Base-by-base conservation (phyloP, 169 alveolate species). In the Hepatocystis sp. region DNA sequence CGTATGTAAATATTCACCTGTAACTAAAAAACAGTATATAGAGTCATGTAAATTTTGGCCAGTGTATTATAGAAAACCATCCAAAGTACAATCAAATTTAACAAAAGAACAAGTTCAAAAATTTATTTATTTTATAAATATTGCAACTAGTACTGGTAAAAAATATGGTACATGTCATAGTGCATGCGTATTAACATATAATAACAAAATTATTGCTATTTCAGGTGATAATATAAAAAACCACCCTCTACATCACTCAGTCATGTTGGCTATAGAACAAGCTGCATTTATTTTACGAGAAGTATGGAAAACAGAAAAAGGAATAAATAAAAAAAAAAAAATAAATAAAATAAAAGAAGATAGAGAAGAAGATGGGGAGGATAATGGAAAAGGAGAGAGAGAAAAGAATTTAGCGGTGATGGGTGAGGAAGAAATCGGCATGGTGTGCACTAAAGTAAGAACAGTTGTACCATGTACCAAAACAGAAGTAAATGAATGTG, bases 1-100 rank as follows among this genome's bases (percentile, higher is more conserved):
- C 36, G 94, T 93, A 28, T 94, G 96, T 39, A 90, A 56, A 55
- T 61, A 92, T 56, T 84, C 95, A 34, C 97, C 97, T 4, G 47
- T 85, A 36, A 91, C 95, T 17, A 64, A 49, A 40, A 91, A 93
- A 32, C 94, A 91, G 53, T 93, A 66, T 68, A 28, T 44, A 2
- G 84, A 93, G 53, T 93, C 94, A 90, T 92, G 94, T 11, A 55
- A 23, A n/a, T 55, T 56, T 66, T 94, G 97, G 97, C 97, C 97
- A 8, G 66, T 93, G 53, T 84, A 90, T 67, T 94, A 66, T 64
- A 67, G 91, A 30, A 91, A 89, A 71, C 97, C 97, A 8, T 47
- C 86, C 8, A 84, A 88, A 56, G 92, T 76, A 32, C 93, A 93
- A 36, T 55, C 86, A 10, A 40, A 51, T 17, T 91, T 94, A 58